Evolutionary conservation across 2,329 filamentous ascomycete species (phyloP).

Genomic region (Ophiostoma montium): DNA sequence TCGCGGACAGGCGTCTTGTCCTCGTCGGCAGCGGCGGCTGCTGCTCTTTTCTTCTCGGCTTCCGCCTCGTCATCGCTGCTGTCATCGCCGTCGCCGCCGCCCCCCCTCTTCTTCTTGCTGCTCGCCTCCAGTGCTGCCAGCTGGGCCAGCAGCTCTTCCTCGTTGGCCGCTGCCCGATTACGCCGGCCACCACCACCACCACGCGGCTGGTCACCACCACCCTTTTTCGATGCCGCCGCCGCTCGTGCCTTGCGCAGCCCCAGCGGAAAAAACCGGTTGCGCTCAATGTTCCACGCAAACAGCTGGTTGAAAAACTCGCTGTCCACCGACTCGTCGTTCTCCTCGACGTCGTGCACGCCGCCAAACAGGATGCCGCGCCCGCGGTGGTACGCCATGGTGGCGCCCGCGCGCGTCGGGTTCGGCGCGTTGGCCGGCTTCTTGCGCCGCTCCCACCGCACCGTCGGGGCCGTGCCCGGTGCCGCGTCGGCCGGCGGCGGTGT

Average conservation of each 20-base stretch:
- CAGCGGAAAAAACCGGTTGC: conserved; percentile 87
- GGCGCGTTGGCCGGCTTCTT: conserved; percentile 88
- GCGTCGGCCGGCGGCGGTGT: conserved; percentile 56
- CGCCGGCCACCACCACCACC: conserved; percentile 42
- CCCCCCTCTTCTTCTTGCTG: conserved; percentile 1
- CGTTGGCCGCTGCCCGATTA: conserved; percentile 73
- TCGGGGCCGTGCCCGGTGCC: conserved; percentile 49
- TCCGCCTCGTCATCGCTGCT: conserved; percentile 46
- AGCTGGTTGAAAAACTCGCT: conserved; percentile 93
- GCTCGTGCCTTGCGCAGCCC: conserved; percentile 58
- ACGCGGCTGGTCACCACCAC: conserved; percentile 31
- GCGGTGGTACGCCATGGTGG: conserved; percentile 90
- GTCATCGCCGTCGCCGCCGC: conserved; percentile 31
- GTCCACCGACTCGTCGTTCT: conserved; percentile 88
- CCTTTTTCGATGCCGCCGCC: conserved; percentile 42
- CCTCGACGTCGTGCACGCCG: conserved; percentile 84
- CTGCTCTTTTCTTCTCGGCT: conserved; percentile 30
- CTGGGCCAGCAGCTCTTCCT: conserved; percentile 79
- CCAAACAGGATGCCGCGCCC: conserved; percentile 87
- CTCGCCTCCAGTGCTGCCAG: conserved; percentile 65
- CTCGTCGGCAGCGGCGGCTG: conserved; percentile 19
- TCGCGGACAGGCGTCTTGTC: conserved; percentile 46
- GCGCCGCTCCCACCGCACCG: conserved; percentile 77
- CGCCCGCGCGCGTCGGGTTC: conserved; percentile 67
- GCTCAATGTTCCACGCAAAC: conserved; percentile 87